Percentiles rank a stretch among this genome's conserved stretches.
These are phyloP conservation scores for Suillus subaureus DNA, from an alignment of 768 basidiomycete genomes.

Conservation along the genomic window DNA sequence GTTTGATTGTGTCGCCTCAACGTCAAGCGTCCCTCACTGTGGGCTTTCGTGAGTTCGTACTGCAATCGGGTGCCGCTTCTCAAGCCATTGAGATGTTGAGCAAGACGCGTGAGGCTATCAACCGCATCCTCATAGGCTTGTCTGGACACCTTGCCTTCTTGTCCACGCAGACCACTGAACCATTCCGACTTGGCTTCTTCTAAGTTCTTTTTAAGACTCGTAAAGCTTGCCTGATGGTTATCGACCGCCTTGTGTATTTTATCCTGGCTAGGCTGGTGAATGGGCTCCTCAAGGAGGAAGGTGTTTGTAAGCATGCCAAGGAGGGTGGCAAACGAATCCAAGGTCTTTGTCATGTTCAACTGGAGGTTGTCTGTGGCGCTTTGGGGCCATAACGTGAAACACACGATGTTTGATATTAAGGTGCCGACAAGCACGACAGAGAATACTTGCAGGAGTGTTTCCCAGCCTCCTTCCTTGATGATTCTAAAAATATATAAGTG, in stretches of 20 bases:
- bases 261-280: conserved; percentile 56
- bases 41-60: conserved; percentile 74
- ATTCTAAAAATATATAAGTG: conserved; percentile 47
- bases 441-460: conserved; percentile 71
- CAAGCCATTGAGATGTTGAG: conserved; percentile 91
- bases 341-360: conserved; percentile 78
- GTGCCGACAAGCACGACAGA: conserved; percentile 81
- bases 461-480: conserved; percentile 86
- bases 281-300: conserved; percentile 79
- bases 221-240: conserved; percentile 88
- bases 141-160: conserved; percentile 33
- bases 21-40: conserved; percentile 45
- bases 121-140: conserved; percentile 86
- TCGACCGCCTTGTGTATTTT: conserved; percentile 80
- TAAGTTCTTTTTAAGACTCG: conserved; percentile 82
- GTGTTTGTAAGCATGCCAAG: conserved; percentile 79
- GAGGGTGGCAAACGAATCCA: conserved; percentile 88
- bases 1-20: conserved; percentile 26
- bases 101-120: conserved; percentile 83
- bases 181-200: conserved; percentile 89
- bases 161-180: conserved; percentile 36
- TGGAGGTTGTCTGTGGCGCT: conserved; percentile 85
- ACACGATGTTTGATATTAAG: conserved; percentile 79
- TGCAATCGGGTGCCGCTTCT: conserved; percentile 84
- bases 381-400: conserved; percentile 82